Base-by-base conservation (phyloP, 2,329 filamentous ascomycete species). In the Trichoderma sp. region DNA sequence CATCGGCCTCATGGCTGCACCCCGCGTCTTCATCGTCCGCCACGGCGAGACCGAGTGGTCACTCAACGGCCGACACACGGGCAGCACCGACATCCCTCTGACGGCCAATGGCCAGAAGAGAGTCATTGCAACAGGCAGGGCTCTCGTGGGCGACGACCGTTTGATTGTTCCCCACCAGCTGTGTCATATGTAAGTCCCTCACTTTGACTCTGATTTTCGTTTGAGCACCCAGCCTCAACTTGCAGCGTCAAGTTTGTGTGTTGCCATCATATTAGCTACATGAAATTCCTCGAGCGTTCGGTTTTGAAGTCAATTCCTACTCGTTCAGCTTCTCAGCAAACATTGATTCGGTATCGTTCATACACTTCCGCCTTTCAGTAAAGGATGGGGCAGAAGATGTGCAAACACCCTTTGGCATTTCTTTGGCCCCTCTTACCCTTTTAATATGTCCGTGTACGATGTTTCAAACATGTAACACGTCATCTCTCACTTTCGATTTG, bases 1-100 rank as follows among this genome's bases (percentile, higher is more conserved):
- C 21, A 6, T 27, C 18, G 63, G 31, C 69, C 31, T 59, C 71
- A 82, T 82, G 82, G 76, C 81, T 27, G 91, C 92, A 2, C 94
- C 94, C 2, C 90, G 94, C 71, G 92, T 94, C 82, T 96, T 96
- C 86, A 91, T 97, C 79, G 86, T 95, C 83, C 94, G 95, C 80
- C 95, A 98, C 82, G 96, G 95, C 85, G 95, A 98, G 86, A 98
- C 95, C 4, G 95, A 97, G 87, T 98, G 95, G 95, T 97, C 94
- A 6, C 91, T 97, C 65, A 93, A 93, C 79, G 95, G 95, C 74
- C 89, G 91, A 71, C 94, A 98, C 85, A 98, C 96, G 0, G 93
- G 95, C 69, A 89, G 87, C 33, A 94, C 93, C n/a, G 95, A 98
- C 81, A 93, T 98, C 4, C 92, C 95, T 1, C 88, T 98, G 50